Conservation (phyloP, 23 red algal genomes). For the Gracilaria gracilis region DNA sequence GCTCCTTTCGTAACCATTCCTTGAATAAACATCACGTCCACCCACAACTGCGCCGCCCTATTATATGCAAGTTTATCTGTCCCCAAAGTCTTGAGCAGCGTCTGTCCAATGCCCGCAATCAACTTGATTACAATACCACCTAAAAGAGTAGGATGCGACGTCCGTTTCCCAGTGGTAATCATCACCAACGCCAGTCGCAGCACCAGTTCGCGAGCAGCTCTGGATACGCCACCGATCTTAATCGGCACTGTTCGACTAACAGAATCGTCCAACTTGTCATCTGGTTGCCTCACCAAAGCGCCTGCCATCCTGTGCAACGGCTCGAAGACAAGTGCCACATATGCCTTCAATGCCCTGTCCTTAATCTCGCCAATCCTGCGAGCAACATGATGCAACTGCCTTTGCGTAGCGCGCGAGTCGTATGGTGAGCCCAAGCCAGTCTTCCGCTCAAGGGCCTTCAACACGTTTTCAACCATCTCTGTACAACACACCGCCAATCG, state of each 20-base stretch:
- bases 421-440: conserved; percentile 1
- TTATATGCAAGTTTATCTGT: conserved; percentile 50
- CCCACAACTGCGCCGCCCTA: conserved; percentile 69
- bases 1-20: conserved; percentile 31
- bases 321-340: conserved; percentile 33
- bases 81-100: conserved; percentile 26
- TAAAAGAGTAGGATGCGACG: not conserved
- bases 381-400: not conserved
- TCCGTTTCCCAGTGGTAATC: conserved; percentile 19
- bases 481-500: conserved; percentile 30
- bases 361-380: not conserved
- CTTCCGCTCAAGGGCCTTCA: not conserved
- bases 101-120: conserved; percentile 33
- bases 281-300: conserved; percentile 16
- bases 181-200: conserved; percentile 55
- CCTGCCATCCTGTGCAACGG: conserved; percentile 28
- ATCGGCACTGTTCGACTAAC: conserved; percentile 42
- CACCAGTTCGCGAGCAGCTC: conserved; percentile 36
- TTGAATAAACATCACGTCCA: conserved; percentile 49
- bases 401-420: not conserved
- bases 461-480: conserved; percentile 40
- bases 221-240: conserved; percentile 44
- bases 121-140: conserved; percentile 17
- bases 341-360: conserved; percentile 14
- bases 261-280: conserved; percentile 38